Evolutionary conservation across 306 rosid genomes (phyloP).

Genomic region (Neltuma alba): DNA sequence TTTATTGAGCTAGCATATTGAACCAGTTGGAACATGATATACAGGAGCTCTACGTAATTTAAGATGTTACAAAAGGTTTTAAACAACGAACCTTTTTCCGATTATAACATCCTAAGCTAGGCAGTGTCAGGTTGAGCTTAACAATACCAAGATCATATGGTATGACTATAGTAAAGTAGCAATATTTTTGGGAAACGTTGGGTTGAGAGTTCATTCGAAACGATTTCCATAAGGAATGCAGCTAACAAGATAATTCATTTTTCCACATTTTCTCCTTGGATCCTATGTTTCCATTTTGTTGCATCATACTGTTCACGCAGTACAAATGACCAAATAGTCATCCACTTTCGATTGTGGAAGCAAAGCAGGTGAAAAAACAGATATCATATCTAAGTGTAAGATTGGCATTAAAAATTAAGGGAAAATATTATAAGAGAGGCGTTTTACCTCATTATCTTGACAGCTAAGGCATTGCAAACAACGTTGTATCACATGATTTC

Average conservation of each 20-base stretch:
- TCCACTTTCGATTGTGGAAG: not conserved
- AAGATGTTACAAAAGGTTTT: not conserved
- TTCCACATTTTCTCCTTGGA: not conserved
- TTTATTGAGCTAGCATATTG: not conserved
- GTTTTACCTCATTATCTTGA: slow-evolving; percentile 62
- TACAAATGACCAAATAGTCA: slow-evolving; percentile 8
- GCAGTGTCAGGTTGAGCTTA: slow-evolving; percentile 11
- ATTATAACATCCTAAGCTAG: not conserved
- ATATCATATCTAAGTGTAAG: not conserved
- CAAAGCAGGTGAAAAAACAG: not conserved
- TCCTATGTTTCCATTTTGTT: slow-evolving; percentile 9
- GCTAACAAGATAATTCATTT: not conserved
- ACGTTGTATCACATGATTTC: slow-evolving; percentile 68
- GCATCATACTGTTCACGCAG: not conserved
- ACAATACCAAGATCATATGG: not conserved
- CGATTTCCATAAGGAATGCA: not conserved
- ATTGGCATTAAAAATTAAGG: not conserved
- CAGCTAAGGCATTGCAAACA: slow-evolving; percentile 62
- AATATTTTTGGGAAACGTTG: slow-evolving; percentile 16
- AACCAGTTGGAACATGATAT: not conserved
- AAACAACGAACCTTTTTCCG: not conserved
- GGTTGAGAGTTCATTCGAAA: not conserved
- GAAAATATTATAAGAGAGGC: not conserved
- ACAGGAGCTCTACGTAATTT: not conserved
- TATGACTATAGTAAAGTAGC: not conserved